Evolutionary conservation across 164 flowering plant species (phyloP), one percentile per base, ranked within the genome.

Genomic region (Platanus orientalis): DNA sequence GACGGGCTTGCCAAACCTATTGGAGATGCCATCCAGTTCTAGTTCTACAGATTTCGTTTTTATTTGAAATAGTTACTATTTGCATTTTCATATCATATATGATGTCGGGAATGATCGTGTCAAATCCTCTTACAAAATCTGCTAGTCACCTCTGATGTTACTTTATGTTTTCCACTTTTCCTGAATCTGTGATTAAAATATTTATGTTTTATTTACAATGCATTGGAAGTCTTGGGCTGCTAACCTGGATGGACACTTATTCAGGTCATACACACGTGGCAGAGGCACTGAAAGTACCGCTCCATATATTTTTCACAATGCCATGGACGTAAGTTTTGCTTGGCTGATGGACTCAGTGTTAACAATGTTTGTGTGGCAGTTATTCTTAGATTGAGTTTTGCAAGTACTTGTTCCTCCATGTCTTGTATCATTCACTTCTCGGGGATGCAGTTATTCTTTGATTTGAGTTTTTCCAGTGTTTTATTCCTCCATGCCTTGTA

Each of bases 291-390:
- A 83, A 87, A 76, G 73, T 95, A 66, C 99, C 99, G 5, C 30
- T 95, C 66, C 99, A 95, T 74, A 80, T 95, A 62, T 95, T 95
- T 79, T 95, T 95, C 78, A 95, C 99, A 9, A 95, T 95, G 97
- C 99, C 99, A 55, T 95, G 99, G 99, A 95, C 98, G 99, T 95
- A 88, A 95, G 97, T 86, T 63, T 72, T 73, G 47, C 57, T 57
- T 76, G 48, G 67, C 54, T 61, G 48, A 61, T 70, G 60, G 40
- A 57, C 60, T 68, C 42, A 55, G 32, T 49, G 39, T 39, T 63
- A 28, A 36, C 17, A 26, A 12, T 64, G 20, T 59, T 27, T 21
- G 17, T 42, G 2, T 32, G 17, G 23, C 9, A 7, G 7, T 36
- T 2, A 7, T 36, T 36, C 1, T 36, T 36, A 2, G 17, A 34